phyloP scores from a whole-genome alignment of 306 rosid species.

The Fagus sylvatica region DNA sequence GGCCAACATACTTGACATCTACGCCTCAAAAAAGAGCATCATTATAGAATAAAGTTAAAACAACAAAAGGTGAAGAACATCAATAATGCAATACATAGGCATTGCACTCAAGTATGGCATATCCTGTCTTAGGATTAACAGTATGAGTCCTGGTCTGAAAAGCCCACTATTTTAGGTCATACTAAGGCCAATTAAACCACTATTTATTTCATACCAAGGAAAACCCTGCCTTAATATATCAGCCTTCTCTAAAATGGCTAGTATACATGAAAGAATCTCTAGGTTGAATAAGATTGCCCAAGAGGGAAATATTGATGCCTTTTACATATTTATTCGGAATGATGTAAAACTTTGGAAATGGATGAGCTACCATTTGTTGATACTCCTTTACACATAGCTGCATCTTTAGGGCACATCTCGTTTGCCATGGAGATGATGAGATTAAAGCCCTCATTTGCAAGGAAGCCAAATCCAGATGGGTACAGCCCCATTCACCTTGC shows the following conservation, averaged over 20 bases:
- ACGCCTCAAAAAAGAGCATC: not conserved
- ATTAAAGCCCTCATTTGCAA: slow-evolving; percentile 36
- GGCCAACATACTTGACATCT: not conserved
- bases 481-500: slow-evolving; percentile 40
- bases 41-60: not conserved
- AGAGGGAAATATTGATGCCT: slow-evolving; percentile 25
- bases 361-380: slow-evolving; percentile 27
- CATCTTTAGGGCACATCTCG: slow-evolving; percentile 19
- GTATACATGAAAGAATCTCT: too few relatives aligned
- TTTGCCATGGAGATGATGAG: slow-evolving; percentile 42
- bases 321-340: slow-evolving; percentile 24
- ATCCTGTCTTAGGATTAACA: not conserved
- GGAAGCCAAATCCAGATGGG: slow-evolving; percentile 39
- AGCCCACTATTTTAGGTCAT: slow-evolving; percentile 28
- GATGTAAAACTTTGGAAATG: not conserved
- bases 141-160: slow-evolving; percentile 9
- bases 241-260: too few relatives aligned
- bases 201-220: too few relatives aligned
- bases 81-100: slow-evolving; percentile 10
- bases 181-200: not conserved
- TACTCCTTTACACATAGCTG: slow-evolving; percentile 46
- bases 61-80: not conserved
- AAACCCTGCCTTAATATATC: too few relatives aligned
- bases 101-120: slow-evolving; percentile 26
- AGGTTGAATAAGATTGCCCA: not conserved